phyloP scores from a whole-genome alignment of 2,329 filamentous ascomycete genomes.

The Ascochyta lentis region DNA sequence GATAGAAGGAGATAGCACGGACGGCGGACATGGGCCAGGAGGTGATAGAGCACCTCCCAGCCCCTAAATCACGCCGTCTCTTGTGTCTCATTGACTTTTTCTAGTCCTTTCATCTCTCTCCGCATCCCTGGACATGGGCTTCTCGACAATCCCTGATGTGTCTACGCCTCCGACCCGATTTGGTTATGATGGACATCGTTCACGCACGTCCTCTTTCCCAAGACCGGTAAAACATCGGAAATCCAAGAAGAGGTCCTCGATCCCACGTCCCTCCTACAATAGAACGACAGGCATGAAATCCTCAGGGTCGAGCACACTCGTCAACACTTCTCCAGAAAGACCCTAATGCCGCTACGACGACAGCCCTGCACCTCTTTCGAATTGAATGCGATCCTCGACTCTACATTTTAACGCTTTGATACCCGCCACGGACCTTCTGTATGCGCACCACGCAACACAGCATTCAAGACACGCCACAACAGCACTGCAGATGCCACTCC shows the following conservation, averaged over 20 bases:
- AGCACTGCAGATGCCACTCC: conserved; percentile 4
- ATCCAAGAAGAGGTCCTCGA: conserved; percentile 4
- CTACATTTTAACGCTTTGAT: conserved; percentile 35
- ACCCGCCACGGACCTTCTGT: conserved; percentile 29
- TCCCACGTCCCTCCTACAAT: conserved; percentile 26
- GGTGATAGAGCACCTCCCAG: conserved; percentile 43
- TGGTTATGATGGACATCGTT: conserved; percentile 5
- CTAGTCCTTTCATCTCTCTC: conserved; percentile 34
- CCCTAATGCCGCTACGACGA: conserved; percentile 45
- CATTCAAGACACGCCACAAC: neutral
- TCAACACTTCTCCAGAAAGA: conserved; percentile 31
- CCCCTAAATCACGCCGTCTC: conserved; percentile 28
- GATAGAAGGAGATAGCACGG: conserved; percentile 77
- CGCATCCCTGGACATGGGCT: conserved; percentile 20
- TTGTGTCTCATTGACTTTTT: conserved; percentile 34
- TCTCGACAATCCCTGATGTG: conserved; percentile 5
- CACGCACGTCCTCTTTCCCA: neutral
- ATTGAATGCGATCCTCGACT: conserved; percentile 20
- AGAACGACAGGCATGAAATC: conserved; percentile 29
- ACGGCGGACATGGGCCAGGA: conserved; percentile 40
- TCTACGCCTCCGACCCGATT: conserved; percentile 3
- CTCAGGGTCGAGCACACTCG: conserved; percentile 42
- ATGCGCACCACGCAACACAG: neutral
- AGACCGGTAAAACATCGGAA: neutral
- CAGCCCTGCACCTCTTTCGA: conserved; percentile 28